Percentiles rank a stretch among this genome's conserved stretches.
Conservation (phyloP, 768 basidiomycete species). For the Hericium coralloides region DNA sequence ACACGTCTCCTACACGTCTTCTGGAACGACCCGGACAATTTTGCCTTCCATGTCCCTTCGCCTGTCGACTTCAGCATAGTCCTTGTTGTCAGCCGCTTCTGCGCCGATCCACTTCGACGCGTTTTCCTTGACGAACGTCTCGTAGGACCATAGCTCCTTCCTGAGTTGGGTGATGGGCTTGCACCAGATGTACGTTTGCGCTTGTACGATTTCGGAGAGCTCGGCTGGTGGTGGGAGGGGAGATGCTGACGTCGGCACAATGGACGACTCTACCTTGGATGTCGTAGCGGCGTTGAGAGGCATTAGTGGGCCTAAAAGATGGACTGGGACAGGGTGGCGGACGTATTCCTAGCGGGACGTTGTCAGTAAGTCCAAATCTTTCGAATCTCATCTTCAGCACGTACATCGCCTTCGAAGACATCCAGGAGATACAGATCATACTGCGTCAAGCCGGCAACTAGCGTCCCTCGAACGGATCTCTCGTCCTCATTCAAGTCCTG, state of each 20-base stretch:
- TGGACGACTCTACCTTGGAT: constrained; percentile 21
- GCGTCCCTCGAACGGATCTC: constrained; percentile 63
- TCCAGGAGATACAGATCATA: constrained; percentile 65
- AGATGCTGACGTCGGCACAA: constrained; percentile 31
- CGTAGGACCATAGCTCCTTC: constrained; percentile 68
- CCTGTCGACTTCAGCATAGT: constrained; percentile 47
- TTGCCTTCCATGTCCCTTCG: neutral
- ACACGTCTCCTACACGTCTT: neutral
- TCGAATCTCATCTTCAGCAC: constrained; percentile 15
- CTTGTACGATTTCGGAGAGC: constrained; percentile 31
- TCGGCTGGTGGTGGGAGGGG: constrained; percentile 30
- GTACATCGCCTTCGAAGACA: constrained; percentile 72
- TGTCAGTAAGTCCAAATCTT: neutral
- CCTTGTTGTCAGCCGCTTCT: constrained; percentile 24
- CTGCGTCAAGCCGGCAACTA: constrained; percentile 64
- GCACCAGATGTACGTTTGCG: constrained; percentile 69
- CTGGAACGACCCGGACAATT: neutral
- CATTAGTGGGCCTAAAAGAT: constrained; percentile 40
- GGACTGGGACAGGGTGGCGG: constrained; percentile 42
- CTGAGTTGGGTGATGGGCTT: constrained; percentile 34
- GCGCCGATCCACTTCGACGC: constrained; percentile 71
- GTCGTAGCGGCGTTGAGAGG: constrained; percentile 16
- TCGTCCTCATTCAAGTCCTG: constrained; percentile 51
- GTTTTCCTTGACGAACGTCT: constrained; percentile 68
- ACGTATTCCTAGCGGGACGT: constrained; percentile 55